Evolutionary conservation across 2,329 filamentous ascomycete species (phyloP), one percentile per base, ranked within the genome.

Genomic region (Curvularia spicifera): DNA sequence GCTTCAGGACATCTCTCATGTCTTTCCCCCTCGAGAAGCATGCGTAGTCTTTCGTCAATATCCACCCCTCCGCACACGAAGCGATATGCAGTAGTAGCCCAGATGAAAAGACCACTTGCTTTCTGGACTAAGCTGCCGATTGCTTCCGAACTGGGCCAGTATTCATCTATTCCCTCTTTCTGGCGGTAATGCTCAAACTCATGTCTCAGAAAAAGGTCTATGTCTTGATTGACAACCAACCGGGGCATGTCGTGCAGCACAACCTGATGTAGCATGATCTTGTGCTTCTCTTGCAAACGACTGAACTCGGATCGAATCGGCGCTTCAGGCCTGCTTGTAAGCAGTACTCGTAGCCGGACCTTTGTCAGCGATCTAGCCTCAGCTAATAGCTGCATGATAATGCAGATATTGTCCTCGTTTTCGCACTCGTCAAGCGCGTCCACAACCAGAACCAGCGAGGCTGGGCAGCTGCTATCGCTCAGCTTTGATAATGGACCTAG

Each of bases 91-190:
- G 60, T 73, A 4, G 42, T 12, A 3, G 76, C 72, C 53, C 66
- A 76, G 43, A 78, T 78, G 53, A 78, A 78, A 4, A 35, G 33
- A n/a, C 33, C 33, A 7, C 33, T 15, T n/a, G 33, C 33, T 1
- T 7, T 35, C 13, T 67, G 35, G 29, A 74, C 67, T 7, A 78
- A 57, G 7, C 44, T 53, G 5, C 63, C 28, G 10, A 75, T 66
- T 15, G 10, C 40, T 8, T 70, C 54, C 10, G 50, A n/a, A 1
- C 64, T 61, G 28, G 71, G 71, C 72, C 58, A 65, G 53, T 51
- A 57, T 13, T 22, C 39, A 3, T 2, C 12, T 43, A 26, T 20
- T 18, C 28, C 4, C 51, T 15, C 47, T 56, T 37, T 13, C 24
- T 8, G 29, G 24, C 54, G 26, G 58, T 51, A 9, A 29, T 1